These are phyloP conservation scores for Apodospora peruviana DNA, from an alignment of 495 filamentous ascomycete genomes.

Conservation along the genomic window DNA sequence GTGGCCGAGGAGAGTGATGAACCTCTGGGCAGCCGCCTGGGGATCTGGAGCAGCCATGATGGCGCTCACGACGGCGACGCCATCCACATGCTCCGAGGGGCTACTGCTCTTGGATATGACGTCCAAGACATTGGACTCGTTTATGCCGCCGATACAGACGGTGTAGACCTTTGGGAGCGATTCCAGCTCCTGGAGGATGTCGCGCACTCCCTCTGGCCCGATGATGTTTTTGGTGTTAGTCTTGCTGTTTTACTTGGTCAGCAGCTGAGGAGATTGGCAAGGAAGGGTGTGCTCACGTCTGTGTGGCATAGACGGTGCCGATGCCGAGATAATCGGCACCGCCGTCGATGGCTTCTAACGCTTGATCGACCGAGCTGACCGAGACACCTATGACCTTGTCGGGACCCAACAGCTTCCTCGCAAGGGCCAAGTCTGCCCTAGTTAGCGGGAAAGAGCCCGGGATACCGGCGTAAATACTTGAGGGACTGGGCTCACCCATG, in stretches of 20 bases:
- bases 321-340: conserved; percentile 88
- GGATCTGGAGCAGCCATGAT: conserved; percentile 71
- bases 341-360: conserved; percentile 55
- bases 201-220: conserved; percentile 68
- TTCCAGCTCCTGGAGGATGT: conserved; percentile 58
- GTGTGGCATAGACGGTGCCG: conserved; percentile 78
- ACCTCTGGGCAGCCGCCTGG: conserved; percentile 48
- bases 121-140: conserved; percentile 65
- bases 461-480: not conserved
- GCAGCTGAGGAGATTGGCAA: not conserved
- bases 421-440: conserved; percentile 52
- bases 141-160: conserved; percentile 87
- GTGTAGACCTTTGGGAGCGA: conserved; percentile 37
- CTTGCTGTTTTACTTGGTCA: conserved; percentile 39
- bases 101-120: conserved; percentile 61
- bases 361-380: conserved; percentile 62
- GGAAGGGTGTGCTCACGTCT: conserved; percentile 50
- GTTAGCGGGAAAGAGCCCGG: not conserved
- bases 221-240: conserved; percentile 77
- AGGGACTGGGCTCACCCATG: conserved; percentile 66
- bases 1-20: conserved; percentile 50
- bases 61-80: conserved; percentile 84
- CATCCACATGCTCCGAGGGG: conserved; percentile 54
- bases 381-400: conserved; percentile 65
- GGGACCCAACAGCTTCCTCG: conserved; percentile 66